Conservation (phyloP, 768 basidiomycete species). For the Mycena filopes region DNA sequence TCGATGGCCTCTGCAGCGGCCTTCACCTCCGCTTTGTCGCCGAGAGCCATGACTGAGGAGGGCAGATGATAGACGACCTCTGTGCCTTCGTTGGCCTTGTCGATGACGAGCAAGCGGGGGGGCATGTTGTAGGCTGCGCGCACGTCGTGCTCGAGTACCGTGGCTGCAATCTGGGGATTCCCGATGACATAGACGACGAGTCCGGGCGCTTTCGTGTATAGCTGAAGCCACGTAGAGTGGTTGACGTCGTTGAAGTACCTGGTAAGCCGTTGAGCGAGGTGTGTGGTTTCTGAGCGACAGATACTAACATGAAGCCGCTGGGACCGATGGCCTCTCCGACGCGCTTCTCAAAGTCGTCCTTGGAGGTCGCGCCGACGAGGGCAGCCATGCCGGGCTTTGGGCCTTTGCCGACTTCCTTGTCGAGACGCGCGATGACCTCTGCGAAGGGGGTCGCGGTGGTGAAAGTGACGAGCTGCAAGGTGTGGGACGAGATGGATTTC, state of each 20-base stretch:
- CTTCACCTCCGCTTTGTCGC: slow-evolving; percentile 44
- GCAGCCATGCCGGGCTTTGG: slow-evolving; percentile 36
- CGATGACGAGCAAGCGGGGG: slow-evolving; percentile 55
- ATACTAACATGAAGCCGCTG: slow-evolving; percentile 58
- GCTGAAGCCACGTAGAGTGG: slow-evolving; percentile 50
- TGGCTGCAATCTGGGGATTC: slow-evolving; percentile 61
- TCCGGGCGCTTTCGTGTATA: slow-evolving; percentile 43
- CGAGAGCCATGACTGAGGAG: slow-evolving; percentile 53
- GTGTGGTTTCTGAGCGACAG: not conserved
- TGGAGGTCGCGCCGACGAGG: slow-evolving; percentile 37
- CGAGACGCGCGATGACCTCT: slow-evolving; percentile 57
- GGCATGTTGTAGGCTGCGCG: slow-evolving; percentile 56
- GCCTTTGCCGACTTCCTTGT: slow-evolving; percentile 52
- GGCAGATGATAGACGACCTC: slow-evolving; percentile 59
- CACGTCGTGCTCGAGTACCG: slow-evolving; percentile 53
- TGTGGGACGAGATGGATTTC: slow-evolving; percentile 47
- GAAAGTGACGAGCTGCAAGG: slow-evolving; percentile 44
- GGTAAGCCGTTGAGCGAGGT: not conserved
- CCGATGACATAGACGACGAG: slow-evolving; percentile 58
- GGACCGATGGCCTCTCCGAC: slow-evolving; percentile 44
- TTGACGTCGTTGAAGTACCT: slow-evolving; percentile 56
- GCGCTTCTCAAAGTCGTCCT: slow-evolving; percentile 49
- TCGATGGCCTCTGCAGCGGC: slow-evolving; percentile 50
- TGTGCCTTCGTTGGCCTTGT: slow-evolving; percentile 53
- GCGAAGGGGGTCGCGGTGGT: slow-evolving; percentile 51